Evolutionary conservation across 345 rosid species (phyloP), one percentile per base, ranked within the genome.

Genomic region (Eutrema japonicum): DNA sequence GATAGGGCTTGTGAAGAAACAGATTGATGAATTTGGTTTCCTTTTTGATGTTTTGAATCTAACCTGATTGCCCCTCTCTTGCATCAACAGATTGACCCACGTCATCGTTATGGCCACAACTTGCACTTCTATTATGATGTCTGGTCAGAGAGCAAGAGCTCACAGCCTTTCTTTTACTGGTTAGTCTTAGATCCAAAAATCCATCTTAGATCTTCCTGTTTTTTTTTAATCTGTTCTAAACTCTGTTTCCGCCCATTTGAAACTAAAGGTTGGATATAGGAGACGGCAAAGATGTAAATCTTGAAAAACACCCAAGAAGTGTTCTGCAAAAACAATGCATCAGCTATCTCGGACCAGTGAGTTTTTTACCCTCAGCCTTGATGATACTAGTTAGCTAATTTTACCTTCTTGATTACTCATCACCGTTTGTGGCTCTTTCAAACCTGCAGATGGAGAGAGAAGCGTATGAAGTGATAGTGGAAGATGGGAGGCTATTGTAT

Each of bases 81-180:
- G 38, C 10, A 30, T 67, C 12, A 43, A 62, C 83, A 89, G 98
- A 92, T 92, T 54, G 98, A 92, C 50, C 94, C 96, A 12, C 86
- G 91, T 48, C 98, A 92, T 78, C 87, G 98, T 32, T 92, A 92
- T 76, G 98, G 98, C 27, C 98, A 92, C 85, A 92, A 89, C 76
- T 82, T 92, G 59, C 98, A 89, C 55, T 83, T 88, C 71, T 92
- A 92, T 70, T 89, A 89, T 66, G 87, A 87, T 63, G 78, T 82
- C 52, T 91, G 95, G 91, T 82, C 78, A 47, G 81, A 56, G 12
- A 87, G 88, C 85, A 85, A 68, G 77, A 84, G 92, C 80, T 29
- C 70, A 4, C 88, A 89, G 18, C 92, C 92, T 55, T 89, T 89
- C 86, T 89, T 89, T 71, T 87, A 89, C 77, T 89, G 96, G 96